phyloP scores from a whole-genome alignment of 768 basidiomycete genomes.

The Phylloporus arenicola region DNA sequence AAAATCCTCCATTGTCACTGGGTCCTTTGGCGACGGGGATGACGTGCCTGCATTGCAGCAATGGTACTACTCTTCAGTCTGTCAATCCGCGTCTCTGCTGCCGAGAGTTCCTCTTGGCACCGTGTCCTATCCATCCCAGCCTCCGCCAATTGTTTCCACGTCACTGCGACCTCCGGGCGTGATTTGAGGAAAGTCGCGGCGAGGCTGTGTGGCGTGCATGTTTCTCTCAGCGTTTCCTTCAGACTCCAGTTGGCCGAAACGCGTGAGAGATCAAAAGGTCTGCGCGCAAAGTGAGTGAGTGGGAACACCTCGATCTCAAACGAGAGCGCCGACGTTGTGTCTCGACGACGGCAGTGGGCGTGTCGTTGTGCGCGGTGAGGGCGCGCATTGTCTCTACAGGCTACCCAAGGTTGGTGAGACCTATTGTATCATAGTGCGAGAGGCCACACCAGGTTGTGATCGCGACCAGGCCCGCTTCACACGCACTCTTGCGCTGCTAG shows the following conservation, averaged over 20 bases:
- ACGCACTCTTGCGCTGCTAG: slow-evolving; percentile 58
- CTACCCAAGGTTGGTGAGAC: slow-evolving; percentile 29
- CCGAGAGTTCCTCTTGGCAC: slow-evolving; percentile 46
- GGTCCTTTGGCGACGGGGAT: slow-evolving; percentile 31
- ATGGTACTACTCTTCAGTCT: slow-evolving; percentile 53
- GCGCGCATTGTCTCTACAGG: slow-evolving; percentile 61
- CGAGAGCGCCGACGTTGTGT: slow-evolving; percentile 33
- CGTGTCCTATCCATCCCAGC: slow-evolving; percentile 43
- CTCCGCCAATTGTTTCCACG: slow-evolving; percentile 47
- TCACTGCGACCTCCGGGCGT: slow-evolving; percentile 41
- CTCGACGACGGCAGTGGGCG: slow-evolving; percentile 39
- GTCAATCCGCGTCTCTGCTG: slow-evolving; percentile 58
- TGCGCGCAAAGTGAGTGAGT: slow-evolving; percentile 1
- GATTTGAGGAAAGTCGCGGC: slow-evolving; percentile 50
- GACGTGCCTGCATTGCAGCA: slow-evolving; percentile 37
- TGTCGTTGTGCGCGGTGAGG: slow-evolving; percentile 48
- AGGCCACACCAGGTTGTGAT: too few relatives aligned
- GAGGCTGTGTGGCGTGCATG: slow-evolving; percentile 53
- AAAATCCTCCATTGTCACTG: slow-evolving; percentile 22
- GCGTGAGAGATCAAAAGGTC: slow-evolving; percentile 31
- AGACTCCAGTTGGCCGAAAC: slow-evolving; percentile 26
- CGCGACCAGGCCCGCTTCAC: slow-evolving; percentile 59
- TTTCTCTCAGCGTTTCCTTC: slow-evolving; percentile 48
- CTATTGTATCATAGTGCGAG: too few relatives aligned
- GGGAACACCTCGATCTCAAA: background rate